These are phyloP conservation scores for Artemisia argyi DNA, from an alignment of 129 eudicot genomes.

Conservation along the genomic window DNA sequence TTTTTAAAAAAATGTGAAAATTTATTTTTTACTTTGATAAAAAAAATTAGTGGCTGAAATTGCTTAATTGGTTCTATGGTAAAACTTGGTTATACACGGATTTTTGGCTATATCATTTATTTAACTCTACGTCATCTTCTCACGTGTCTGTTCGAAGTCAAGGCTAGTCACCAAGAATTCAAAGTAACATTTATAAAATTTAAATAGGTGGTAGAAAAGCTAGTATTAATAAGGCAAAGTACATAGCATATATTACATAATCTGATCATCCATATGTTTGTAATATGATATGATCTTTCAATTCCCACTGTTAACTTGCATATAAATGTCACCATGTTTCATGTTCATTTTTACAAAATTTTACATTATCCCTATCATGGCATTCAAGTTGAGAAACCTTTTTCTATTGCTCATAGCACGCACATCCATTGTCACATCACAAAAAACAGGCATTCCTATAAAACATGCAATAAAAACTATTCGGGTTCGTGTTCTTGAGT, in stretches of 20 bases:
- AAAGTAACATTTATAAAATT: too few species aligned
- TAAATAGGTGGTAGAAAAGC: too few species aligned
- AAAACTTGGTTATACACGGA: too few species aligned
- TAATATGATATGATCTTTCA: neutral
- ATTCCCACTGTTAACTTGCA: neutral
- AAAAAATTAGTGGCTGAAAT: too few species aligned
- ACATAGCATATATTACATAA: neutral
- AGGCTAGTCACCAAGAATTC: neutral
- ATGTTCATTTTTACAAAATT: neutral
- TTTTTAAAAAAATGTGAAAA: too few species aligned
- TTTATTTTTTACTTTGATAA: too few species aligned
- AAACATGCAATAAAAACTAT: constrained; percentile 14
- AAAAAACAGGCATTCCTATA: neutral
- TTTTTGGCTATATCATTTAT: too few species aligned
- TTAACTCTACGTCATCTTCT: too few species aligned
- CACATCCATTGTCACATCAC: constrained; percentile 19
- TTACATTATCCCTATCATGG: constrained; percentile 11
- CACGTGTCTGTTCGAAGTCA: too few species aligned
- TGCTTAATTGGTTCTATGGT: too few species aligned
- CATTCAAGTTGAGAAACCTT: constrained; percentile 15
- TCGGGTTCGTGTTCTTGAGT: constrained; percentile 3
- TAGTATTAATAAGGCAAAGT: neutral
- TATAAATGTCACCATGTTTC: constrained; percentile 1
- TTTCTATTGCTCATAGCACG: constrained; percentile 9
- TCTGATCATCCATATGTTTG: neutral